These are phyloP conservation scores for Suaeda aralocaspica DNA, from an alignment of 148 eudicot species.

Conservation along the genomic window DNA sequence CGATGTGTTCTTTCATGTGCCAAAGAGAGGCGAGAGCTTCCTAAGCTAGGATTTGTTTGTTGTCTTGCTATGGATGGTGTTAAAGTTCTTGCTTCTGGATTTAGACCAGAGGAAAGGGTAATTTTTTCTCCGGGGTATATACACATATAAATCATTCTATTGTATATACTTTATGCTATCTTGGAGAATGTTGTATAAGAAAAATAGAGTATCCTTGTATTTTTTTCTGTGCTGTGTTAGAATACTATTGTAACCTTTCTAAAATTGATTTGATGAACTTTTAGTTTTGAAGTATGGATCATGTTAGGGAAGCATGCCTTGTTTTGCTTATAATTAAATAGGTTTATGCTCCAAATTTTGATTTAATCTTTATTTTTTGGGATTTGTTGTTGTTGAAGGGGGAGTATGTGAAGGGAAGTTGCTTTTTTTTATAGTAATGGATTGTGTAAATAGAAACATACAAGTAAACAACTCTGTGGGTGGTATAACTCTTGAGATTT, in stretches of 20 bases:
- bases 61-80: constrained; percentile 98
- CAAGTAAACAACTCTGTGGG: background rate
- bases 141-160: constrained; percentile 5
- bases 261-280: background rate
- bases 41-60: constrained; percentile 78
- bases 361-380: no score
- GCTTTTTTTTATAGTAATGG: background rate
- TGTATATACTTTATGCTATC: background rate
- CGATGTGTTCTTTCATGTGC: constrained; percentile 92
- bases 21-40: constrained; percentile 73
- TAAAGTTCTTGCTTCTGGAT: constrained; percentile 82
- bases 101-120: constrained; percentile 78
- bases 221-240: background rate
- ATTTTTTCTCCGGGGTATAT: constrained; percentile 19
- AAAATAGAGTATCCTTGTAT: background rate
- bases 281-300: background rate
- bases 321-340: background rate
- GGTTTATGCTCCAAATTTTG: background rate
- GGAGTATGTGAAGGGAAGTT: no score
- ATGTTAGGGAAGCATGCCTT: background rate
- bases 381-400: no score
- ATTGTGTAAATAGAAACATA: background rate
- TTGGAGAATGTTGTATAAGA: background rate
- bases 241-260: background rate
- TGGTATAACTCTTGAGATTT: background rate